Conservation (phyloP, 108 stramenopile species). For the Discostella stelligeroides region DNA sequence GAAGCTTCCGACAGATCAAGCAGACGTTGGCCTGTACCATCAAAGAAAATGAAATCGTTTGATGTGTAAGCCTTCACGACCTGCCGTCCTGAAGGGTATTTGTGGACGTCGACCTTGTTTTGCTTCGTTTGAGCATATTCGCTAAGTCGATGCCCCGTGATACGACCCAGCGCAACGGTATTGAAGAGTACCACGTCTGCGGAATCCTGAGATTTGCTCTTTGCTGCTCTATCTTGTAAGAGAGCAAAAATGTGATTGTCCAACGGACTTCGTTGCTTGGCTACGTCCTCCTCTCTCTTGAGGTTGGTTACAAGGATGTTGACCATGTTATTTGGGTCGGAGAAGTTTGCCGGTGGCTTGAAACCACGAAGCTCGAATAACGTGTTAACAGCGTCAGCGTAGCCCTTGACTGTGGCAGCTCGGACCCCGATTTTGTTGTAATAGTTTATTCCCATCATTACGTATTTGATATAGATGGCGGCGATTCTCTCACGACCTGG, state of each 20-base stretch:
- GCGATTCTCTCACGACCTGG: neutral
- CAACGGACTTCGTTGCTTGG: conserved; percentile 8
- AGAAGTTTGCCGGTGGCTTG: neutral
- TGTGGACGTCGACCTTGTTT: neutral
- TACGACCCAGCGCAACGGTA: neutral
- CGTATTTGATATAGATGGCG: neutral
- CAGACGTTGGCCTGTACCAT: no score
- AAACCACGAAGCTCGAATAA: conserved; percentile 1
- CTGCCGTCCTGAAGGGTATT: conserved; percentile 5
- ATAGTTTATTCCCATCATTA: neutral
- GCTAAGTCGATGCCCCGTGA: neutral
- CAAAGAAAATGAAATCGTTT: neutral
- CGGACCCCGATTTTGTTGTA: no score
- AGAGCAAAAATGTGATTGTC: conserved; percentile 1
- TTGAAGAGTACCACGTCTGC: neutral
- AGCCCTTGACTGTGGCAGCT: neutral
- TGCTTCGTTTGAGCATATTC: conserved; percentile 15
- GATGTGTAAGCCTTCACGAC: conserved; percentile 9
- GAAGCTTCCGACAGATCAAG: no score
- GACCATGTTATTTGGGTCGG: neutral
- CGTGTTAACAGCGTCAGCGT: conserved; percentile 9
- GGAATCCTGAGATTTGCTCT: neutral
- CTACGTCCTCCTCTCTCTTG: conserved; percentile 12
- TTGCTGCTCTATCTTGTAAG: neutral
- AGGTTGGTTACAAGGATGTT: neutral